phyloP scores from a whole-genome alignment of 1,284 basidiomycete species.

The Boletus holoroseus region DNA sequence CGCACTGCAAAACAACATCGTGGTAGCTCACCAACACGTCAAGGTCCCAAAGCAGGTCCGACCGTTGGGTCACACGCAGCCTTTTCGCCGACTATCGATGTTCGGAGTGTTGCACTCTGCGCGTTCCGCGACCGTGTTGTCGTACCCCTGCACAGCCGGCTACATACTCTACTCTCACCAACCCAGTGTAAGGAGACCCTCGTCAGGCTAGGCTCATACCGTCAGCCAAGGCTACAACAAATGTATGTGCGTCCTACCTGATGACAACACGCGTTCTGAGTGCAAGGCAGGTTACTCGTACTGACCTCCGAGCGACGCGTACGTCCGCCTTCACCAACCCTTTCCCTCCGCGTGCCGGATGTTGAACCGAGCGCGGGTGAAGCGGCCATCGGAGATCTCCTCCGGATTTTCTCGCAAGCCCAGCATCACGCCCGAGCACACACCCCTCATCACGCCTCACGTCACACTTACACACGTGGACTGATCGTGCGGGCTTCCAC shows the following conservation, averaged over 20 bases:
- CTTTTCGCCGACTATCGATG: slow-evolving; percentile 57
- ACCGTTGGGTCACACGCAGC: slow-evolving; percentile 29
- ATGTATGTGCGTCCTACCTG: slow-evolving; percentile 43
- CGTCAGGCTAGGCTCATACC: slow-evolving; percentile 46
- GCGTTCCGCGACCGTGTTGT: slow-evolving; percentile 80
- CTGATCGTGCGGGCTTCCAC: slow-evolving; percentile 38
- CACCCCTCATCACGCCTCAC: slow-evolving; percentile 14
- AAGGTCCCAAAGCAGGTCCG: slow-evolving; percentile 42
- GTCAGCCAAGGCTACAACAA: slow-evolving; percentile 67
- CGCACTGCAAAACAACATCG: slow-evolving; percentile 58
- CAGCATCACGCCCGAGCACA: slow-evolving; percentile 39
- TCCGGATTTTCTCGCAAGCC: slow-evolving; percentile 41
- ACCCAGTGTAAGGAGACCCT: slow-evolving; percentile 48
- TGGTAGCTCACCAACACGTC: slow-evolving; percentile 50
- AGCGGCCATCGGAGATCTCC: slow-evolving; percentile 56
- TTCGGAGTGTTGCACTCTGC: slow-evolving; percentile 71
- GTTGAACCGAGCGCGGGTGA: slow-evolving; percentile 52
- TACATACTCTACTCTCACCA: slow-evolving; percentile 51
- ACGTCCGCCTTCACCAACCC: slow-evolving; percentile 27
- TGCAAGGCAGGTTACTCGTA: slow-evolving; percentile 60
- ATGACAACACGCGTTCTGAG: background rate
- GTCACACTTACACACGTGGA: slow-evolving; percentile 31
- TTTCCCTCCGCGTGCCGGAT: slow-evolving; percentile 22
- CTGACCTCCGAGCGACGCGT: slow-evolving; percentile 48
- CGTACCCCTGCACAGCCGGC: slow-evolving; percentile 53